Evolutionary conservation across 2,329 filamentous ascomycete genomes (phyloP).

Genomic region (Hypoxylon sp.): DNA sequence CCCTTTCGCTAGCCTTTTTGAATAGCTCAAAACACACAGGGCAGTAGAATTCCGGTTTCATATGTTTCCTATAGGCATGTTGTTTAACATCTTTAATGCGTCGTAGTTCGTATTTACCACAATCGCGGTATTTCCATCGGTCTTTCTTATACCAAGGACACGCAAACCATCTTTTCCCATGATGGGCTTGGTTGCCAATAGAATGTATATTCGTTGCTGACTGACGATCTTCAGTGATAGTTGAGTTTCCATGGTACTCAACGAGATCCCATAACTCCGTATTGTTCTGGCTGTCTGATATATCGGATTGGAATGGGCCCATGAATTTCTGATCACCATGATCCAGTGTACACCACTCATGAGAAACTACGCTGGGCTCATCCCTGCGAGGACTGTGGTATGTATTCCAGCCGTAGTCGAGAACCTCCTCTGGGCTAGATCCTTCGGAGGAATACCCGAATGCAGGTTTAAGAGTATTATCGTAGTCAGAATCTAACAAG

Average conservation of each 20-base stretch:
- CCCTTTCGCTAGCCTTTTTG: constrained; percentile 32
- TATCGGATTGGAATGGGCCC: background rate
- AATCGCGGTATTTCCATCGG: constrained; percentile 40
- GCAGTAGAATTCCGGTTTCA: constrained; percentile 44
- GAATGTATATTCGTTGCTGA: background rate
- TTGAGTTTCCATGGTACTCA: background rate
- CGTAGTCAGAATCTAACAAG: background rate
- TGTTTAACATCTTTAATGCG: constrained; percentile 52
- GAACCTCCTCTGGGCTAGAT: background rate
- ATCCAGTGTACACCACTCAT: background rate
- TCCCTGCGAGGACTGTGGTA: background rate
- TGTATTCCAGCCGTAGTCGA: background rate
- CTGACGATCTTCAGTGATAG: background rate
- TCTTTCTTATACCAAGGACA: constrained; percentile 49
- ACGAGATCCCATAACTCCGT: background rate
- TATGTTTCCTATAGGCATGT: constrained; percentile 46
- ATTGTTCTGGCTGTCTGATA: background rate
- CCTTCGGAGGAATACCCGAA: background rate
- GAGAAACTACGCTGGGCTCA: background rate
- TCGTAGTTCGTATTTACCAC: constrained; percentile 44
- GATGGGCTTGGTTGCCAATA: background rate
- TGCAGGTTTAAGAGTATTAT: background rate
- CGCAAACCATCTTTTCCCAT: constrained; percentile 27
- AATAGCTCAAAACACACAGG: constrained; percentile 45
- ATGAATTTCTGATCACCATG: constrained; percentile 2